phyloP scores from a whole-genome alignment of 2,329 filamentous ascomycete species.

The Eurotiales sp. region DNA sequence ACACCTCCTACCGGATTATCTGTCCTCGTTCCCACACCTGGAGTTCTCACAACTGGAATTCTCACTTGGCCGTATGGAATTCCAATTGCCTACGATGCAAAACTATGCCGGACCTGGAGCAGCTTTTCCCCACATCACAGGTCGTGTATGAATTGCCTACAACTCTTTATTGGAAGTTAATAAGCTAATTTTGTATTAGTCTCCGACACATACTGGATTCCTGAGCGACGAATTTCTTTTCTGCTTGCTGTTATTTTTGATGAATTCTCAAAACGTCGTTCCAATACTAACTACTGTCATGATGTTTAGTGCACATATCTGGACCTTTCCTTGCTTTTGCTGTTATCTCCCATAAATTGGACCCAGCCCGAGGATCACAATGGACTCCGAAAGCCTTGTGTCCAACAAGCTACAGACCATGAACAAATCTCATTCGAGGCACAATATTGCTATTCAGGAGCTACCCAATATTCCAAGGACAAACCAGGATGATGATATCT shows the following conservation, averaged over 20 bases:
- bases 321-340: slow-evolving; percentile 19
- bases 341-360: slow-evolving; percentile 12
- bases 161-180: not conserved
- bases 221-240: slow-evolving; percentile 14
- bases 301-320: slow-evolving; percentile 26
- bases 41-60: too few relatives aligned
- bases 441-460: slow-evolving; percentile 33
- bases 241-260: slow-evolving; percentile 6
- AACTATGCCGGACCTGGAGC: too few relatives aligned
- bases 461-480: slow-evolving; percentile 37
- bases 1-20: too few relatives aligned
- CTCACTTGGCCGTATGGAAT: too few relatives aligned
- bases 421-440: slow-evolving; percentile 34
- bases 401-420: slow-evolving; percentile 31
- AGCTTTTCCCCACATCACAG: not conserved
- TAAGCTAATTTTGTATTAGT: slow-evolving; percentile 4
- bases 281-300: slow-evolving; percentile 19
- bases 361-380: slow-evolving; percentile 20
- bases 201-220: not conserved
- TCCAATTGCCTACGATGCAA: too few relatives aligned
- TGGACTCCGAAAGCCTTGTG: slow-evolving; percentile 34
- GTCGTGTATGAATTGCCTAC: not conserved
- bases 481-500: slow-evolving; percentile 42
- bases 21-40: too few relatives aligned
- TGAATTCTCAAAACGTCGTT: slow-evolving; percentile 4